Percentiles rank a stretch among this genome's conserved stretches.
These are phyloP conservation scores for Corylus heterophylla DNA, from an alignment of 306 rosid genomes.

Conservation along the genomic window DNA sequence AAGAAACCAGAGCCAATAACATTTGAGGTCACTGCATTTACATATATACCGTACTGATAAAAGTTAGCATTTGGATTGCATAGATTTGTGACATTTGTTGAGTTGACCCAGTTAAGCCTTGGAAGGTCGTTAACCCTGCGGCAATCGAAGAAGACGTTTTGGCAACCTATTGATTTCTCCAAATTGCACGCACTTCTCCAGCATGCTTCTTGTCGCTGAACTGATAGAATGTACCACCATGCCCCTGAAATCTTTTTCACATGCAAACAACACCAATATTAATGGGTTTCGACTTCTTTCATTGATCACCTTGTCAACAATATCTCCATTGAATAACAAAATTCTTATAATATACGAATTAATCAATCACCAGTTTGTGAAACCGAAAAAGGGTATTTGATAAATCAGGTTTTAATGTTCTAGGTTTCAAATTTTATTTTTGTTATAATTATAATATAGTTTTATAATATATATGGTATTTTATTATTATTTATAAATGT, in stretches of 20 bases:
- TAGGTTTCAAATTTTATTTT: too few species aligned
- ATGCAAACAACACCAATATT: too few species aligned
- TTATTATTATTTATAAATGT: too few species aligned
- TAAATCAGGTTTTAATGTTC: too few species aligned
- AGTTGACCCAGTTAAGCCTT: slow-evolving; percentile 60
- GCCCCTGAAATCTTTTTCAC: slow-evolving; percentile 81
- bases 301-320: too few species aligned
- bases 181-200: slow-evolving; percentile 68
- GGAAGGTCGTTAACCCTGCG: slow-evolving; percentile 29
- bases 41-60: slow-evolving; percentile 74
- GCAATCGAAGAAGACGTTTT: slow-evolving; percentile 65
- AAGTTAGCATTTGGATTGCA: slow-evolving; percentile 53
- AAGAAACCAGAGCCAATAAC: slow-evolving; percentile 72
- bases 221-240: slow-evolving; percentile 89
- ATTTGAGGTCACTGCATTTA: slow-evolving; percentile 58
- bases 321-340: too few species aligned
- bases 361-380: too few species aligned
- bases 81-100: slow-evolving; percentile 52
- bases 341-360: too few species aligned
- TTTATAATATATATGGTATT: too few species aligned
- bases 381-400: too few species aligned
- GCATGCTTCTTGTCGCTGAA: slow-evolving; percentile 89
- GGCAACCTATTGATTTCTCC: slow-evolving; percentile 40
- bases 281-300: too few species aligned
- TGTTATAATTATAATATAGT: too few species aligned